Evolutionary conservation across 2,329 filamentous ascomycete species (phyloP).

Genomic region (Paramyrothecium sp.): DNA sequence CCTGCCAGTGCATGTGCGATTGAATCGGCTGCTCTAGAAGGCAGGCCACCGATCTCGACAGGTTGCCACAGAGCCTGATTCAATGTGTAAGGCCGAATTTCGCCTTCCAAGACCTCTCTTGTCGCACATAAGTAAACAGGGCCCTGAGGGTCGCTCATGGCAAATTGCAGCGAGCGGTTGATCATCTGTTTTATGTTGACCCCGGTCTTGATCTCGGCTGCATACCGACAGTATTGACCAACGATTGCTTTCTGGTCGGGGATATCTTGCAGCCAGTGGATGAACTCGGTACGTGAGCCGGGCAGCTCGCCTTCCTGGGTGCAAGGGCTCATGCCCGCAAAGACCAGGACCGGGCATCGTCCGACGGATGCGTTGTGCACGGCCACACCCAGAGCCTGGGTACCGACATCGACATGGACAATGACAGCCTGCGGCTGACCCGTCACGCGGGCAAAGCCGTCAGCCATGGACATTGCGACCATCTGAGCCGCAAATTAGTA

Average conservation of each 20-base stretch:
- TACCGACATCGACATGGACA: conserved; percentile 80
- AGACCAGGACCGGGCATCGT: conserved; percentile 72
- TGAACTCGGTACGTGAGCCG: conserved; percentile 78
- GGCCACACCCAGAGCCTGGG: conserved; percentile 73
- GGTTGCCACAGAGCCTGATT: conserved; percentile 70
- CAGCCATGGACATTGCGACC: conserved; percentile 82
- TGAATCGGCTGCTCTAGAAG: conserved; percentile 48
- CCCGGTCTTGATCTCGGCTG: conserved; percentile 79
- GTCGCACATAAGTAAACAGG: conserved; percentile 79
- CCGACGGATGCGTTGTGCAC: conserved; percentile 79
- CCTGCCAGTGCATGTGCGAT: conserved; percentile 63
- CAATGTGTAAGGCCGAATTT: conserved; percentile 70
- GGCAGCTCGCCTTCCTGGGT: conserved; percentile 76
- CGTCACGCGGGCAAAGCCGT: conserved; percentile 73
- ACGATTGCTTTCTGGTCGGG: conserved; percentile 80
- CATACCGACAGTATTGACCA: conserved; percentile 81
- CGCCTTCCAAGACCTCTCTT: conserved; percentile 82
- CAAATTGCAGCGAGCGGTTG: conserved; percentile 80
- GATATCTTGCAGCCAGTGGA: conserved; percentile 84
- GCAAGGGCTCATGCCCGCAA: conserved; percentile 74
- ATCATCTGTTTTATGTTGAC: conserved; percentile 88
- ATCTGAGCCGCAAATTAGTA: conserved; percentile 49
- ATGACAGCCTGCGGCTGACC: conserved; percentile 75
- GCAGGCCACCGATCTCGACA: conserved; percentile 63
- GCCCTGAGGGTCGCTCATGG: conserved; percentile 72